phyloP scores from a whole-genome alignment of 2,329 filamentous ascomycete genomes.

The Xylariomycetidae sp. region DNA sequence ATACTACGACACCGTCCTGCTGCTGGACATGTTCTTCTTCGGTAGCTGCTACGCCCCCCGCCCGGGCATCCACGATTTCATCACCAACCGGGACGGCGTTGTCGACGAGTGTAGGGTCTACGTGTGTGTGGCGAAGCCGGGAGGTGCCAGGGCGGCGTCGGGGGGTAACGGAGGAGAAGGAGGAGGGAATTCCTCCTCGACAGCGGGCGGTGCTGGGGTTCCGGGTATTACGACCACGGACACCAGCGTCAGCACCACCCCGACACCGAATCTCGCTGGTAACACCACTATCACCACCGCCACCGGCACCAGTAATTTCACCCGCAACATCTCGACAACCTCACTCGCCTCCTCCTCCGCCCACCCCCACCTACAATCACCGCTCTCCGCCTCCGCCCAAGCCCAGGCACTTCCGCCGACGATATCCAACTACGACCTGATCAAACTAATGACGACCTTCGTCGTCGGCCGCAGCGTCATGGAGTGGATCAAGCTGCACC shows the following conservation, averaged over 20 bases:
- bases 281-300: constrained; percentile 4
- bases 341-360: constrained; percentile 1
- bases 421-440: constrained; percentile 59
- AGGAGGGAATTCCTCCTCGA: not conserved
- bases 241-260: constrained; percentile 1
- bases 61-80: constrained; percentile 72
- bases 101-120: constrained; percentile 87
- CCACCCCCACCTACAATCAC: constrained; percentile 23
- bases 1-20: constrained; percentile 85
- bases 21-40: constrained; percentile 95
- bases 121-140: constrained; percentile 48
- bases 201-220: not conserved
- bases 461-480: constrained; percentile 78
- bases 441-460: constrained; percentile 82
- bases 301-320: constrained; percentile 3
- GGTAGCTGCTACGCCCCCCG: constrained; percentile 82
- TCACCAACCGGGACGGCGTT: constrained; percentile 67
- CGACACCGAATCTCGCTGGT: constrained; percentile 2
- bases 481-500: constrained; percentile 78
- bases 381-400: constrained; percentile 12
- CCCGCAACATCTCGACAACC: not conserved
- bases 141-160: not conserved
- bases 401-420: constrained; percentile 9
- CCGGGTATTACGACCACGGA: not conserved
- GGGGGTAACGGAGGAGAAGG: not conserved